These are phyloP conservation scores for Musa acuminata DNA, from an alignment of 176 grass and related monocot species.

Conservation along the genomic window DNA sequence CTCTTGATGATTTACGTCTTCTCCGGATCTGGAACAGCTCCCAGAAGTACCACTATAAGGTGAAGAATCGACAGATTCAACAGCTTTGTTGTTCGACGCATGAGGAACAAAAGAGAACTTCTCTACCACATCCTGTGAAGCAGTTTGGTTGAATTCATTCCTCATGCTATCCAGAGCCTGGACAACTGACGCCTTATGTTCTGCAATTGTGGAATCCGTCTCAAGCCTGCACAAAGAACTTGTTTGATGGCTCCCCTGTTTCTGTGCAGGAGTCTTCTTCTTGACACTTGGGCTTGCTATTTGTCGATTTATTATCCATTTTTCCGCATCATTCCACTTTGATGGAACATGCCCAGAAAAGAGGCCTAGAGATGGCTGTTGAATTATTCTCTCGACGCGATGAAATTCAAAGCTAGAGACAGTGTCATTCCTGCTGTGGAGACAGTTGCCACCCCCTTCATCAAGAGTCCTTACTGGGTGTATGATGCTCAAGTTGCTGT, in stretches of 20 bases:
- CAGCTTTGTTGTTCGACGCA: conserved; percentile 31
- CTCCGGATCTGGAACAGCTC: neutral
- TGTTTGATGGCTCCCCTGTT: conserved; percentile 25
- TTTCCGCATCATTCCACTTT: conserved; percentile 96
- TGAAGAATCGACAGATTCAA: conserved; percentile 31
- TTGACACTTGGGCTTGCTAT: conserved; percentile 33
- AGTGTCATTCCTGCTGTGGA: conserved; percentile 53
- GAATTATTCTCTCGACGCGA: conserved; percentile 26
- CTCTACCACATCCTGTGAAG: conserved; percentile 41
- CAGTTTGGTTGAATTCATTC: conserved; percentile 33
- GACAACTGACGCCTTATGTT: conserved; percentile 22
- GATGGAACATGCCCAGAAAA: conserved; percentile 61
- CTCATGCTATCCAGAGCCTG: conserved; percentile 39
- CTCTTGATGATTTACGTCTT: conserved; percentile 17
- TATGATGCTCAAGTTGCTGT: conserved; percentile 55
- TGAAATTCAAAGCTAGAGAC: conserved; percentile 82
- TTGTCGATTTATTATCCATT: conserved; percentile 90
- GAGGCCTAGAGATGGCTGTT: conserved; percentile 32
- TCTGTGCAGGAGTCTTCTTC: conserved; percentile 20
- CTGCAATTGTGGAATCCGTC: conserved; percentile 27
- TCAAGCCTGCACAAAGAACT: conserved; percentile 20
- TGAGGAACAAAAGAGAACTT: conserved; percentile 62
- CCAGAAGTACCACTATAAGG: neutral
- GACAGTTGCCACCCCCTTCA: conserved; percentile 46
- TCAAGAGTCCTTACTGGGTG: conserved; percentile 54